Evolutionary conservation across 495 filamentous ascomycete genomes (phyloP), one percentile per base, ranked within the genome.

Genomic region (Penicillium malachiteum): DNA sequence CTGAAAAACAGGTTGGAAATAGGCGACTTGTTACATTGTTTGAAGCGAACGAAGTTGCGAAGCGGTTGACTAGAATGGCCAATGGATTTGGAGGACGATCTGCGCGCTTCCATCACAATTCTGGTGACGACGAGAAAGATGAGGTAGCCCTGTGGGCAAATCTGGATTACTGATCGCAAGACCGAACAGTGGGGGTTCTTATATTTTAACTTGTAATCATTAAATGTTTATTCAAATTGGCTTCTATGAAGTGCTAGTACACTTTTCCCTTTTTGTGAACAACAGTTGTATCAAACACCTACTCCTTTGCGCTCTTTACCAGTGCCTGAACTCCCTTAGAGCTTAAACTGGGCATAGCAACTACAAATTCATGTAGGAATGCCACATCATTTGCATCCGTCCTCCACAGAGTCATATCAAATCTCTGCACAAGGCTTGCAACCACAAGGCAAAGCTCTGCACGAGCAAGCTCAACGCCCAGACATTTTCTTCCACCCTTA

Each of bases 11-110:
- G 7, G 47, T 50, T 10, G 18, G 33, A 26, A 88, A 85, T 72
- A 73, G 87, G 44, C 79, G 74, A 38, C 73, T 91, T 8, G 87
- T 91, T 30, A 86, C 76, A 52, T 68, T 91, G 56, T 76, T 81
- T 57, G 86, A 90, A 62, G 87, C 87, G 9, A 90, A 89, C 56
- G 85, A 89, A 59, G 86, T 90, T 7, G 82, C 87, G 2, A 85
- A 82, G 64, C 66, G 88, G 31, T 60, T 92, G 43, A 80, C 79
- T 26, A 58, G 74, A 34, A 52, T 39, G 47, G 43, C 26, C 26
- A 5, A 33, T 40, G 8, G 14, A 14, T 12, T 12, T n/a, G 7
- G 1, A 39, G 39, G 10, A 71, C 52, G 69, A 80, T 56, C 21
- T 26, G 21, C 4, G 21, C 1, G 4, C 21, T 26, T 2, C 21